Evolutionary conservation across 306 rosid species (phyloP), one percentile per base, ranked within the genome.

Genomic region (Fragaria nilgerrensis): DNA sequence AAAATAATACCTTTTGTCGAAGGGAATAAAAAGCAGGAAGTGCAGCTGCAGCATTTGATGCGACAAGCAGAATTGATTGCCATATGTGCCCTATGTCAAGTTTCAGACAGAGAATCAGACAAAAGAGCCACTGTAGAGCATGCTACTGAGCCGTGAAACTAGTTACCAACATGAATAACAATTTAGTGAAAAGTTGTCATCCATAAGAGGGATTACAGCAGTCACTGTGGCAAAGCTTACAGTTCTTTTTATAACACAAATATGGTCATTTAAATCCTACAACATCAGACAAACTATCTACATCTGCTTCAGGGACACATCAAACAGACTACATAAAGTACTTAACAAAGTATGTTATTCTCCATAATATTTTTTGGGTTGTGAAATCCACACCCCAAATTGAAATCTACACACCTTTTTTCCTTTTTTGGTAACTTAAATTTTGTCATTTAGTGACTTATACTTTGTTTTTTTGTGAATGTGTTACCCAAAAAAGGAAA

Each of bases 1-100:
- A 14, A 71, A 83, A 56, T 77, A 72, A 70, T 85, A 91, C 99
- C 97, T 86, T 95, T 74, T 87, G 89, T 72, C 87, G 87, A 79
- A 95, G 97, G 63, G 98, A 88, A 97, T 97, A 91, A 77, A 84
- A 88, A 15, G 99, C 98, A 61, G 99, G 99, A 80, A 95, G 87
- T 79, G 82, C 82, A 68, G 97, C 97, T 4, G 97, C 98, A 53
- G 88, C 94, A 81, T 95, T 95, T 59, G 99, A 95, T 16, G 84
- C 93, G 23, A 95, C 88, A 61, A 95, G 98, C 85, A 85, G 83
- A 72, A 95, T 73, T 14, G 99, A 87, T 80, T 92, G 99, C 88
- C 87, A 68, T 64, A 89, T 69, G 73, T 92, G 99, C 82, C 89
- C 99, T 93, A 43, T 81, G 74, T 47, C 48, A 66, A 43, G 8